phyloP scores from a whole-genome alignment of 805 yeast genomes.

The Cyberlindnera lachancei region DNA sequence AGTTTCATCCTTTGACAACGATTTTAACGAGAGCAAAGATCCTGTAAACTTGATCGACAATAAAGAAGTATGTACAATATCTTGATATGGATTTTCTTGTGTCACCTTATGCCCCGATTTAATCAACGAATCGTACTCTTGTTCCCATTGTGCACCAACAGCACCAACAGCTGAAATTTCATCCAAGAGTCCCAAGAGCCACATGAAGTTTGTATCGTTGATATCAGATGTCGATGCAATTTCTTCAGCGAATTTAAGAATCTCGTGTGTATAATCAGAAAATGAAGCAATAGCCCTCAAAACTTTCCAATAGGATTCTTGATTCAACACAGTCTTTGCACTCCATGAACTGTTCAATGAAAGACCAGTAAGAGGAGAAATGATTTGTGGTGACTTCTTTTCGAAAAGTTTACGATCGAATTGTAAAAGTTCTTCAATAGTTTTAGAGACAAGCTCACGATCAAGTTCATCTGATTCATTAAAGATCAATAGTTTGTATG shows the following conservation, averaged over 20 bases:
- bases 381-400: constrained; percentile 11
- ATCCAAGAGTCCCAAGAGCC: constrained; percentile 62
- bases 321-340: constrained; percentile 34
- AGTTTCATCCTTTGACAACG: constrained; percentile 26
- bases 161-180: constrained; percentile 81
- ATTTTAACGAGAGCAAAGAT: constrained; percentile 34
- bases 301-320: constrained; percentile 48
- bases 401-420: constrained; percentile 14
- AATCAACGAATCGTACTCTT: constrained; percentile 41
- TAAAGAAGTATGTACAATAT: constrained; percentile 49
- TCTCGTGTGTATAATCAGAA: constrained; percentile 32
- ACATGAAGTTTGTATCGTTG: constrained; percentile 48
- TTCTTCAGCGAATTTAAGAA: constrained; percentile 41
- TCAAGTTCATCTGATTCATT: constrained; percentile 1
- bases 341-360: constrained; percentile 1
- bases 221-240: constrained; percentile 31
- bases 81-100: constrained; percentile 42
- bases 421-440: constrained; percentile 7
- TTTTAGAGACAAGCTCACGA: constrained; percentile 1
- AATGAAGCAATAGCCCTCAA: constrained; percentile 41
- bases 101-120: constrained; percentile 37
- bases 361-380: constrained; percentile 11
- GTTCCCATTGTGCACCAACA: constrained; percentile 69
- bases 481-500: constrained; percentile 44
- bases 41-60: constrained; percentile 57